Base-by-base conservation (phyloP, 1,284 basidiomycete genomes). In the Xerocomus cyaneibrunnescens region DNA sequence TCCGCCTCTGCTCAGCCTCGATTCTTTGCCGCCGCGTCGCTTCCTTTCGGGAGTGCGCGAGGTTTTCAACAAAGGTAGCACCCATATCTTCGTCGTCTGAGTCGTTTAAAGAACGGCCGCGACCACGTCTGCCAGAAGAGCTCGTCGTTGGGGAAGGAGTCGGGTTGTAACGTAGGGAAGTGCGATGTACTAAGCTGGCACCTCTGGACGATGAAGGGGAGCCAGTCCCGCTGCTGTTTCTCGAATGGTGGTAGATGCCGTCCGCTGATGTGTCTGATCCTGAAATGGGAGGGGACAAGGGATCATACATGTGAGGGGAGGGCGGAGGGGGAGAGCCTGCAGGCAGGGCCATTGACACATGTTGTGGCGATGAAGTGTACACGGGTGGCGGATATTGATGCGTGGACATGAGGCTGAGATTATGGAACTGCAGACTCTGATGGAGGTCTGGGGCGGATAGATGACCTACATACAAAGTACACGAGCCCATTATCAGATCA, bases 181-280 rank as follows among this genome's bases (percentile, higher is more conserved):
- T 76, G 53, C 87, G 79, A 71, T 89, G 87, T 51, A 89, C 87
- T 54, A 89, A 79, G 66, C 81, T 83, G 66, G 82, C 81, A 42
- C 77, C 83, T 66, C 87, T 77, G 52, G 85, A 88, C 36, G 85
- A 86, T 32, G 85, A 80, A 45, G 87, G 84, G 54, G 86, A 88
- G 61, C 84, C 85, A 51, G 84, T 80, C 65, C 83, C 82, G 68
- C 84, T 87, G 68, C 83, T 85, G 75, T 87, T 87, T 66, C 79
- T 72, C 55, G 85, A 87, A 68, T 84, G 80, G 77, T 68, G 69
- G 65, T 89, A 88, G 58, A 85, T 71, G 62, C 85, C 85, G 79
- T 89, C 86, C 62, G 76, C 85, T 65, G 87, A 89, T 65, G 86
- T 87, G 73, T 90, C 88, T 74, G 88, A 89, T 74, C 87, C 87